phyloP scores from a whole-genome alignment of 2,329 filamentous ascomycete species.

The Neurospora sp. region DNA sequence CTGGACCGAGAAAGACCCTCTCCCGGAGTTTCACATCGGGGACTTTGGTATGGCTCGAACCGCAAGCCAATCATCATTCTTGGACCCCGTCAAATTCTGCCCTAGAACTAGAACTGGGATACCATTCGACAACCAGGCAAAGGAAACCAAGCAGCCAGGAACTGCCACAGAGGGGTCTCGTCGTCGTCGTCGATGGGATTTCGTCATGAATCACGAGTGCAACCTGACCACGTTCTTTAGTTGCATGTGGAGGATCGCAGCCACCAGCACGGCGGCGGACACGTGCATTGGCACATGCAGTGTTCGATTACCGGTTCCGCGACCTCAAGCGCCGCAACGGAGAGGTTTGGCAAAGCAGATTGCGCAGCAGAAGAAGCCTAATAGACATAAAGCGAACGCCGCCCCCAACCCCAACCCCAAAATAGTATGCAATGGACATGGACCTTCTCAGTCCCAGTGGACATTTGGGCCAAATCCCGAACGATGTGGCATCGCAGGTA shows the following conservation, averaged over 20 bases:
- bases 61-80: not conserved
- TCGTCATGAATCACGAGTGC: not conserved
- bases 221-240: not conserved
- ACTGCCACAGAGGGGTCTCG: not conserved
- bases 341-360: not conserved
- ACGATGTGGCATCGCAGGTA: not conserved
- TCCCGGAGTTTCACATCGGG: slow-evolving; percentile 6
- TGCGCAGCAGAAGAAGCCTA: not conserved
- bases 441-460: not conserved
- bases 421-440: not conserved
- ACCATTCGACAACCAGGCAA: not conserved
- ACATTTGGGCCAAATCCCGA: not conserved
- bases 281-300: not conserved
- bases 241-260: not conserved
- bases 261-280: not conserved
- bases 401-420: not conserved
- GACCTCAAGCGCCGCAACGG: not conserved
- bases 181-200: not conserved
- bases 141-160: not conserved
- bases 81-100: not conserved
- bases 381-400: not conserved
- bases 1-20: not conserved
- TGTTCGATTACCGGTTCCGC: not conserved
- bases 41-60: slow-evolving; percentile 7
- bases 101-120: not conserved